Conservation (phyloP, 2,329 filamentous ascomycete species). For the Xylariaceae sp. region DNA sequence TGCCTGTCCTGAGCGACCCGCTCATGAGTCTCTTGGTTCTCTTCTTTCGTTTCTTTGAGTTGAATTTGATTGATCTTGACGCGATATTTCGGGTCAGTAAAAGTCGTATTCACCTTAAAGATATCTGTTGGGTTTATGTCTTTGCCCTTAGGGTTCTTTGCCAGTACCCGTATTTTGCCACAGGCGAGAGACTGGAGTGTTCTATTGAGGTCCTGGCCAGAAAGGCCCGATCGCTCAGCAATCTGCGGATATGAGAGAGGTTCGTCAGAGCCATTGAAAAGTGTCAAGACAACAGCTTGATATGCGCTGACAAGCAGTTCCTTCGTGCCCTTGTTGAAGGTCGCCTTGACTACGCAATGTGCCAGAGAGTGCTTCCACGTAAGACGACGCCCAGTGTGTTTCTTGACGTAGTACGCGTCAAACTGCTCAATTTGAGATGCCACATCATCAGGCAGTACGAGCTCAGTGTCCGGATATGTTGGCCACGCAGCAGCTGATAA, state of each 20-base stretch:
- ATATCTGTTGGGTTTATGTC: constrained; percentile 77
- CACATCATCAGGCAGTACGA: constrained; percentile 73
- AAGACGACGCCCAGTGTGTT: constrained; percentile 82
- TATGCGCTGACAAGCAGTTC: constrained; percentile 89
- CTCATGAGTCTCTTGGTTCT: constrained; percentile 92
- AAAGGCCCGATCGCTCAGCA: constrained; percentile 67
- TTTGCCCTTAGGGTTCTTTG: constrained; percentile 78
- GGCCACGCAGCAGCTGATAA: constrained; percentile 93
- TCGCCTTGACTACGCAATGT: constrained; percentile 79
- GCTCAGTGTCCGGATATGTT: constrained; percentile 69
- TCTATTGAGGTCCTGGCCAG: constrained; percentile 74
- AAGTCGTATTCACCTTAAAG: constrained; percentile 75
- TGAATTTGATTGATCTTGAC: constrained; percentile 99
- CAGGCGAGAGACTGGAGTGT: constrained; percentile 95
- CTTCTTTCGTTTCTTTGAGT: constrained; percentile 89
- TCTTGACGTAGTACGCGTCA: constrained; percentile 79
- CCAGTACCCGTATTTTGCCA: constrained; percentile 78
- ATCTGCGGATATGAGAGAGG: constrained; percentile 74
- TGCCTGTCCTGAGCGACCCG: constrained; percentile 84
- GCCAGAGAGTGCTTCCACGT: constrained; percentile 93
- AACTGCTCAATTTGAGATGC: constrained; percentile 75
- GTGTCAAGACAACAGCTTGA: constrained; percentile 83
- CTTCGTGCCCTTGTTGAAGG: constrained; percentile 75
- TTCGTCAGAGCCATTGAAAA: constrained; percentile 73
- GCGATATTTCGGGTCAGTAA: constrained; percentile 76